Evolutionary conservation across 2,329 filamentous ascomycete species (phyloP).

Genomic region (Penicillium expansum): DNA sequence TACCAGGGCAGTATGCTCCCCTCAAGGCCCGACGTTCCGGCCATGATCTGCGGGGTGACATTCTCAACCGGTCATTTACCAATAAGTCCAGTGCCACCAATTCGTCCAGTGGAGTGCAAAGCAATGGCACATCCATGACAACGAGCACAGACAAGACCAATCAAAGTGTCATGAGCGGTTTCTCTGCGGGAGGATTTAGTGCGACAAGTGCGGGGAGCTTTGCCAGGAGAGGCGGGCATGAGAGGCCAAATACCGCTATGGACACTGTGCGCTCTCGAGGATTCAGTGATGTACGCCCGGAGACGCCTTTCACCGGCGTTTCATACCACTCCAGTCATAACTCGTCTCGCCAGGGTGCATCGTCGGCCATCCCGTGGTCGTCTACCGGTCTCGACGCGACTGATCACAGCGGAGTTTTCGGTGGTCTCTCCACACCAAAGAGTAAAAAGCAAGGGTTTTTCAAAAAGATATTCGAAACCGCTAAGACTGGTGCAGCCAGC

Average conservation of each 20-base stretch:
- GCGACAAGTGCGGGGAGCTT: slow-evolving; percentile 93
- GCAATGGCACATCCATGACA: slow-evolving; percentile 62
- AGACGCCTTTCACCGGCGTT: slow-evolving; percentile 67
- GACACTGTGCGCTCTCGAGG: slow-evolving; percentile 41
- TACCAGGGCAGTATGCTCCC: slow-evolving; percentile 38
- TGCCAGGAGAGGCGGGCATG: slow-evolving; percentile 60
- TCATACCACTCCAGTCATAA: slow-evolving; percentile 89
- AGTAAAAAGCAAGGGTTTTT: slow-evolving; percentile 85
- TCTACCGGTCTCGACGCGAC: slow-evolving; percentile 48
- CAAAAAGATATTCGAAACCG: slow-evolving; percentile 90
- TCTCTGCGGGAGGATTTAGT: slow-evolving; percentile 85
- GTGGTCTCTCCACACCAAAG: slow-evolving; percentile 73
- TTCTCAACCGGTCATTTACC: slow-evolving; percentile 76
- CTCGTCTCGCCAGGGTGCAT: slow-evolving; percentile 54
- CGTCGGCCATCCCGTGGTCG: slow-evolving; percentile 64
- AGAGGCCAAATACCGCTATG: slow-evolving; percentile 47
- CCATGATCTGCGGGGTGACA: slow-evolving; percentile 69
- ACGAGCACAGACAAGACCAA: slow-evolving; percentile 74
- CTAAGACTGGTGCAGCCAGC: slow-evolving; percentile 89
- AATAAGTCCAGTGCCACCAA: slow-evolving; percentile 83
- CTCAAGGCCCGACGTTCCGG: slow-evolving; percentile 51
- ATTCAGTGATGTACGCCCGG: slow-evolving; percentile 45
- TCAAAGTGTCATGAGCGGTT: slow-evolving; percentile 88
- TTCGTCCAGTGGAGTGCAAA: slow-evolving; percentile 70
- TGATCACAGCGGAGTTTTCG: slow-evolving; percentile 67